Evolutionary conservation across 192 early-diverging fungal genomes (phyloP).

Genomic region (Rhizophagus clarus): DNA sequence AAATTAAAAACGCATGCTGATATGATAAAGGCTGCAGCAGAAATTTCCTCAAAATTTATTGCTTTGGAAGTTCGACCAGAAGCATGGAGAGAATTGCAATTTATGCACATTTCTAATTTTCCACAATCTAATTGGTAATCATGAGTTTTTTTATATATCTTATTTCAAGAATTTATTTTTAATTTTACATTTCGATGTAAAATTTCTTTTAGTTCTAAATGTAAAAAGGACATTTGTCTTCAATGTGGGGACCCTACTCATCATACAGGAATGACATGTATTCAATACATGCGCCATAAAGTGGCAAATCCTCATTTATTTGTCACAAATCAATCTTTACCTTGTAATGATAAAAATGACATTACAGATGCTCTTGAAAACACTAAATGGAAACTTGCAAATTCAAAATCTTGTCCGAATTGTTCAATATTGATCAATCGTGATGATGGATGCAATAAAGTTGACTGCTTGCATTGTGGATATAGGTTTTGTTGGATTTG

Average conservation of each 20-base stretch:
- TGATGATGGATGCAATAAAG: constrained; percentile 75
- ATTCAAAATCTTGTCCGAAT: constrained; percentile 61
- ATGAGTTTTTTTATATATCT: neutral
- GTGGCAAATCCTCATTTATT: constrained; percentile 13
- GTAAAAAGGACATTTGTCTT: constrained; percentile 48
- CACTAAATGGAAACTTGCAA: constrained; percentile 53
- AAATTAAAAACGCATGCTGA: constrained; percentile 24
- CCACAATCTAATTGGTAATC: constrained; percentile 53
- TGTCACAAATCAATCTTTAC: neutral
- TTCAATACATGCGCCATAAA: constrained; percentile 46
- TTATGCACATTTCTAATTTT: constrained; percentile 55
- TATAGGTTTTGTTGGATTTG: constrained; percentile 69
- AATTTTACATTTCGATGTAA: neutral
- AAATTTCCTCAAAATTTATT: constrained; percentile 46
- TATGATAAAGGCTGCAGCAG: constrained; percentile 22
- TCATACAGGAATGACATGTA: constrained; percentile 45
- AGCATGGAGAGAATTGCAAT: constrained; percentile 60
- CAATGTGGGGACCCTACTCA: constrained; percentile 53
- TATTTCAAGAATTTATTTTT: neutral
- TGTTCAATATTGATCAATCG: constrained; percentile 67
- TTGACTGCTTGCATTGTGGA: constrained; percentile 67
- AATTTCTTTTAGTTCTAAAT: constrained; percentile 36
- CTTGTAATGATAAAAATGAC: constrained; percentile 17
- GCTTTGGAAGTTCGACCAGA: constrained; percentile 53
- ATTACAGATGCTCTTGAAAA: constrained; percentile 39